Base-by-base conservation (phyloP, 176 grass and related monocot species). In the Cymbopogon citratus region DNA sequence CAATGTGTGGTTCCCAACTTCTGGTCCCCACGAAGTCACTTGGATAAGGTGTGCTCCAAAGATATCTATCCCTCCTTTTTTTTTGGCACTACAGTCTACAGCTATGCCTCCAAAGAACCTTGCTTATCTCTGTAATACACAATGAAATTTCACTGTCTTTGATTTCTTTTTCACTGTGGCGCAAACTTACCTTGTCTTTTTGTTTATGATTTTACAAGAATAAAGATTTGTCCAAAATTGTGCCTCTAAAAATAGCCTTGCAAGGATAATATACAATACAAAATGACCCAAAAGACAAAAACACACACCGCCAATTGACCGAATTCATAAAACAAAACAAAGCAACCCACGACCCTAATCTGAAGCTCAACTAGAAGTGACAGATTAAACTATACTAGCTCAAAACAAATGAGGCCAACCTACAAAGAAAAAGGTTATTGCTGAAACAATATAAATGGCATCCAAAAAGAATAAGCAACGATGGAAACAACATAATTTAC, bases 1-100 rank as follows among this genome's bases (percentile, higher is more conserved):
- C 45, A 64, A 89, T 81, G 77, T 85, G 87, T 81, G 87, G 87
- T 57, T 76, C 26, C 65, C 71, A 85, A 80, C 43, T 27, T 68
- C 69, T 15, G 87, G 87, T 85, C 82, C 87, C 82, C 82, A 71
- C 46, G 25, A 63, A 81, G 25, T 26, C 83, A 65, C 19, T 71
- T 81, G 82, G 71, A 85, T 85, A 89, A 81, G 82, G 64, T 85
- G 43, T 54, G 76, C 19, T 80, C 67, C 40, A 65, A 48, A 81
- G 41, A 67, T 72, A 81, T 77, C 75, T 85, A 85, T 85, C 71
- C 34, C 23, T 25, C 23, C 76, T 26, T 57, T 57, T 76, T 40
- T 81, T 66, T 43, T 71, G 54, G 76, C 28, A 33, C 31, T 33
- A 33, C 31, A 33, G 31, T 33, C 13, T 65, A 21, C 21, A 73